phyloP scores from a whole-genome alignment of 306 rosid genomes.

The Sindora glabra region DNA sequence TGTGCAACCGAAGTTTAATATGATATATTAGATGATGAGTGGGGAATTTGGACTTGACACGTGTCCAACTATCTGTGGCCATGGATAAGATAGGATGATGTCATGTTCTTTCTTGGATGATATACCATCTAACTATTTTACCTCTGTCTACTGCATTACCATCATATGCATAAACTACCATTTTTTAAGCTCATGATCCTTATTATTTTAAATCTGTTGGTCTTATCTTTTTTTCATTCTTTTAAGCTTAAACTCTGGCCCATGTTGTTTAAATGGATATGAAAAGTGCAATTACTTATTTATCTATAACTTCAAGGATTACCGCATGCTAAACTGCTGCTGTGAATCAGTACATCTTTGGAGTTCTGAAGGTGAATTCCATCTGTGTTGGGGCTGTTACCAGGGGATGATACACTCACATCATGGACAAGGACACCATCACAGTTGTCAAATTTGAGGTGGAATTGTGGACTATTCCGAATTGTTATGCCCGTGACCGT shows the following conservation, averaged over 20 bases:
- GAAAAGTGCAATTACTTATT: too few relatives aligned
- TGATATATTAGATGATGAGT: constrained; percentile 16
- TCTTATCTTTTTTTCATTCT: too few relatives aligned
- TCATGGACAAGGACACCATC: constrained; percentile 75
- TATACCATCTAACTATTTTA: neutral
- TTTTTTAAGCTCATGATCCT: too few relatives aligned
- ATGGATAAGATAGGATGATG: constrained; percentile 32
- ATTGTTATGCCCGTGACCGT: constrained; percentile 86
- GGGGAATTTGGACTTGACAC: constrained; percentile 18
- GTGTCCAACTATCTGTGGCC: constrained; percentile 20
- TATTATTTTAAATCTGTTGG: too few relatives aligned
- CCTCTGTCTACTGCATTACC: neutral
- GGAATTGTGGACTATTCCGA: constrained; percentile 87
- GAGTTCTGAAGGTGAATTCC: constrained; percentile 97
- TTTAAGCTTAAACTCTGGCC: too few relatives aligned
- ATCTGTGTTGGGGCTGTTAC: constrained; percentile 83
- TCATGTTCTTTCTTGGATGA: neutral
- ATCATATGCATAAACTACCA: neutral
- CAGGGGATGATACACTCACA: constrained; percentile 70
- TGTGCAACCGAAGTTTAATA: constrained; percentile 13
- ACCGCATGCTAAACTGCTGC: constrained; percentile 74
- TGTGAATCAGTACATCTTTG: constrained; percentile 64
- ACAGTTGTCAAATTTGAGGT: constrained; percentile 93
- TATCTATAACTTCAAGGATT: constrained; percentile 20
- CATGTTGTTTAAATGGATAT: too few relatives aligned